Conservation (phyloP, 768 basidiomycete species). For the Lentinula aciculospora region DNA sequence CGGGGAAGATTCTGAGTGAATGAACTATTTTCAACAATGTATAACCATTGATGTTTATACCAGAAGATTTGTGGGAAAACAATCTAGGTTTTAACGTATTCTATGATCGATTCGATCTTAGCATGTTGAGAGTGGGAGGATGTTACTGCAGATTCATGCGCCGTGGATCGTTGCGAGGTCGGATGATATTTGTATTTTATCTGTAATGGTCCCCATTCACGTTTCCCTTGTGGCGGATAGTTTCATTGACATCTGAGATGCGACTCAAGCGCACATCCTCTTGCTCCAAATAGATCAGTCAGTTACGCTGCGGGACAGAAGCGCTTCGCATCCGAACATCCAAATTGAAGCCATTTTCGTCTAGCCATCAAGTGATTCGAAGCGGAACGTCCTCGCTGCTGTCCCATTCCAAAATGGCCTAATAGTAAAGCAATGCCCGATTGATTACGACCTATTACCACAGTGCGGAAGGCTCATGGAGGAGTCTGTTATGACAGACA, state of each 20-base stretch:
- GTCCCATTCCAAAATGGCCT: conserved; percentile 6
- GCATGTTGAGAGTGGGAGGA: no score
- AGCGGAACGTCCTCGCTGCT: conserved; percentile 10
- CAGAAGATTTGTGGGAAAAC: no score
- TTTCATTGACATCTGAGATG: conserved; percentile 14
- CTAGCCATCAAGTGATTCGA: conserved; percentile 10
- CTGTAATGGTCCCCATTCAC: conserved; percentile 9
- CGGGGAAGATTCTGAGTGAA: no score
- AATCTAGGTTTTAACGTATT: no score
- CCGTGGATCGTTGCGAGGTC: no score
- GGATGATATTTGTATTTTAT: conserved; percentile 14
- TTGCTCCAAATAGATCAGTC: conserved; percentile 9
- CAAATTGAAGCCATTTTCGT: conserved; percentile 3
- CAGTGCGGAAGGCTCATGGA: conserved; percentile 4
- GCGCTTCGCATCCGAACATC: conserved; percentile 9
- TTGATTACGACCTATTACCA: neutral
- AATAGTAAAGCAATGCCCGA: neutral
- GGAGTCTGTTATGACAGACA: conserved; percentile 9
- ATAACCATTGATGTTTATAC: no score
- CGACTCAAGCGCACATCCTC: conserved; percentile 14
- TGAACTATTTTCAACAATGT: no score
- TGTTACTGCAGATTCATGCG: no score
- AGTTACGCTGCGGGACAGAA: conserved; percentile 4
- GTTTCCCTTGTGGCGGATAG: conserved; percentile 8
- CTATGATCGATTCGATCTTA: no score